Evolutionary conservation across 768 basidiomycete genomes (phyloP), one percentile per base, ranked within the genome.

Genomic region (Collybia sp.): DNA sequence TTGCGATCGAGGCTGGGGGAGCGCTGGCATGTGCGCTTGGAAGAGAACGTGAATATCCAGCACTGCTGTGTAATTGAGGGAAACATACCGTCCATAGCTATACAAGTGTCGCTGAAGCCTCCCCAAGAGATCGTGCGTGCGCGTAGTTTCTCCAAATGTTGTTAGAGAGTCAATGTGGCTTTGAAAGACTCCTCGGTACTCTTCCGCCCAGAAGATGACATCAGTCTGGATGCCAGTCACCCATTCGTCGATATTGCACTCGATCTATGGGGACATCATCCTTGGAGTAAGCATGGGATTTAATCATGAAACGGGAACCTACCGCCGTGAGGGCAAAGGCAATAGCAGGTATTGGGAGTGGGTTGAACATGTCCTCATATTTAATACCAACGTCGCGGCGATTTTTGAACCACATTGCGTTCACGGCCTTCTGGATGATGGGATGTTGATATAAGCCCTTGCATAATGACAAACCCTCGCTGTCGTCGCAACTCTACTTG

Each of bases 401-500:
- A 43, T 63, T 60, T 15, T 39, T 41, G 41, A 65, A 64, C 58
- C 58, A 64, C 44, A 61, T 52, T 5, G 35, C 13, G 25, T 64
- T 63, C 20, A 56, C 30, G 1, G 42, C 36, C 34, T 44, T 45
- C 37, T 65, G 63, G 13, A 64, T 50, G 18, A 62, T 54, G 0
- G 10, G 30, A 13, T 53, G 46, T 45, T 63, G 51, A 46, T 60
- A 65, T 0, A 64, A 37, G 12, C 61, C 61, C 16, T 47, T 47
- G 15, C 19, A 36, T 30, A 32, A 40, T 50, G 32, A 16, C 6
- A 36, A 25, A 41, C 40, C 30, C 6, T 13, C 11, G 40, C 33
- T 15, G 10, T 15, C 15, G 33, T 15, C 33, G 15, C 10, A 34
- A 34, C 33, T 10, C 33, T 34, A n/a, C n/a, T n/a, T n/a, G n/a